Evolutionary conservation across 2,329 filamentous ascomycete species (phyloP).

Genomic region (Ascocoryne sarcoides): DNA sequence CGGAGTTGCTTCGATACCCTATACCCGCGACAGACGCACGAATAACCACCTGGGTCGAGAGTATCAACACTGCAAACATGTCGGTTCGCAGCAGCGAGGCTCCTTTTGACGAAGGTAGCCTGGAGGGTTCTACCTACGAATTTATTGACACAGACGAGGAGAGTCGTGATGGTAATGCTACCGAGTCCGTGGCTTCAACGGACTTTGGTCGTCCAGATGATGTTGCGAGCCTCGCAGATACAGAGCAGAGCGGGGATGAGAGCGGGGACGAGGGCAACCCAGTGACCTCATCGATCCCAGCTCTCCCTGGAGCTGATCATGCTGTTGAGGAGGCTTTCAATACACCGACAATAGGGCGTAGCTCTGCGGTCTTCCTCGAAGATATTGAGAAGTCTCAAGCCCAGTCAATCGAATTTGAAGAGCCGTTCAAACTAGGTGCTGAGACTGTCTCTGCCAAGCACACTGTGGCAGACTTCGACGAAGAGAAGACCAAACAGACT

Average conservation of each 20-base stretch:
- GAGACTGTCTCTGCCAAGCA: slow-evolving; percentile 39
- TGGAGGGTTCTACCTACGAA: slow-evolving; percentile 28
- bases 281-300: slow-evolving; percentile 13
- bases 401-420: slow-evolving; percentile 38
- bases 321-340: slow-evolving; percentile 22
- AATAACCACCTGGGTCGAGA: slow-evolving; percentile 25
- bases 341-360: slow-evolving; percentile 26
- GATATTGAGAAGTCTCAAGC: slow-evolving; percentile 22
- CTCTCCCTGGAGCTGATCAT: slow-evolving; percentile 19
- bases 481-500: slow-evolving; percentile 33
- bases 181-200: slow-evolving; percentile 29
- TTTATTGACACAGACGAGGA: slow-evolving; percentile 30
- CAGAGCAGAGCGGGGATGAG: slow-evolving; percentile 27
- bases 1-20: slow-evolving; percentile 20
- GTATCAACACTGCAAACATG: slow-evolving; percentile 21
- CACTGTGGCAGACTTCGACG: slow-evolving; percentile 36
- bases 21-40: slow-evolving; percentile 20
- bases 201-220: slow-evolving; percentile 29
- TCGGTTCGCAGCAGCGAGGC: slow-evolving; percentile 20
- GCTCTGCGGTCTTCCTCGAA: slow-evolving; percentile 21
- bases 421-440: slow-evolving; percentile 30
- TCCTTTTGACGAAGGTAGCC: slow-evolving; percentile 23
- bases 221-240: slow-evolving; percentile 29
- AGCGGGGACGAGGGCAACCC: slow-evolving; percentile 23
- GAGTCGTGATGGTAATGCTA: slow-evolving; percentile 27